phyloP scores from a whole-genome alignment of 139 green algal species.

The Dunaliella primolecta region DNA sequence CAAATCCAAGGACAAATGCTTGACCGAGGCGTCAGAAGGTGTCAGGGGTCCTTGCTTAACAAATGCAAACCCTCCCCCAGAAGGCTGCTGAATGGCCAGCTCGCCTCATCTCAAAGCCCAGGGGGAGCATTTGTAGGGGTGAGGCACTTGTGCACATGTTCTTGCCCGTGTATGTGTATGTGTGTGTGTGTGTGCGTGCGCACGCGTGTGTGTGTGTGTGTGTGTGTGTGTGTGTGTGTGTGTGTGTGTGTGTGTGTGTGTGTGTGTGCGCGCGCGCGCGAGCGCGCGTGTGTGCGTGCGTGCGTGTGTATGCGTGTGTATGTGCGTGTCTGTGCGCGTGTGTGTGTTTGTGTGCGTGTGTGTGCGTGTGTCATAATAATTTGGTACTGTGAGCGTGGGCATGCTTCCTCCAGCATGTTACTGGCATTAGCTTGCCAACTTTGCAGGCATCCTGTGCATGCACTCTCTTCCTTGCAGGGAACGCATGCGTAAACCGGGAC shows the following conservation, averaged over 20 bases:
- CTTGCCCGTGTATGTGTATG: slow-evolving; percentile 26
- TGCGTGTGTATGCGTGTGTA: slow-evolving; percentile 13
- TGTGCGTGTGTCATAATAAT: too few relatives aligned
- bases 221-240: slow-evolving; percentile 38
- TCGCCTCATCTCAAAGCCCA: not conserved
- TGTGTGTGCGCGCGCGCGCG: slow-evolving; percentile 1
- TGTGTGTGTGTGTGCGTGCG: slow-evolving; percentile 26
- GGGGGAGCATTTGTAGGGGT: not conserved
- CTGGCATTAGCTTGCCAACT: too few relatives aligned
- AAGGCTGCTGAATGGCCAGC: not conserved
- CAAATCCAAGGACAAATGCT: too few relatives aligned
- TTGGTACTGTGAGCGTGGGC: too few relatives aligned
- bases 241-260: slow-evolving; percentile 5
- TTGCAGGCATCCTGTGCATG: too few relatives aligned
- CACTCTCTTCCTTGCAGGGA: not conserved
- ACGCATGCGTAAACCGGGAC: too few relatives aligned
- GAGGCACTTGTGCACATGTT: not conserved
- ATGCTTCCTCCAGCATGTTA: too few relatives aligned
- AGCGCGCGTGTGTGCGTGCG: slow-evolving; percentile 1
- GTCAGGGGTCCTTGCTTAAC: too few relatives aligned
- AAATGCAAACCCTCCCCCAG: too few relatives aligned
- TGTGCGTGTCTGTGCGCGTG: too few relatives aligned
- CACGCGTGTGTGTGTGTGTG: slow-evolving; percentile 8
- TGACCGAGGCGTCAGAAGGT: too few relatives aligned
- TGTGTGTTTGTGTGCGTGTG: too few relatives aligned